Conservation (phyloP, 345 rosid genomes). For the Bruguiera parviflora region DNA sequence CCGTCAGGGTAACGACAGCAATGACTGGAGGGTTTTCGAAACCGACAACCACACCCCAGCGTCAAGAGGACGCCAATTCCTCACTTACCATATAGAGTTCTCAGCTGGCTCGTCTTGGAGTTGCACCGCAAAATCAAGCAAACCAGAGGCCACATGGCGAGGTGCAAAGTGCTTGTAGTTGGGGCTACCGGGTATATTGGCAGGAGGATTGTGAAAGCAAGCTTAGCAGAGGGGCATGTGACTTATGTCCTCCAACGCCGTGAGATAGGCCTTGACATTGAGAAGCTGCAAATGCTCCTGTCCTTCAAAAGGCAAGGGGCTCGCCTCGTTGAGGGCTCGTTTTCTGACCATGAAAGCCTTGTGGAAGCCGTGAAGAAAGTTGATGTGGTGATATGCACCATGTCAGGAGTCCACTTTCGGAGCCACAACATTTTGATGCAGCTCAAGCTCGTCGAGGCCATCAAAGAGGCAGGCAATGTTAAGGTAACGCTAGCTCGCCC, state of each 20-base stretch:
- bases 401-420: slow-evolving; percentile 62
- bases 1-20: too few species aligned
- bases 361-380: slow-evolving; percentile 49
- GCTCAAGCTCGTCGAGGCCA: slow-evolving; percentile 60
- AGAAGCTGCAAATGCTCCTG: slow-evolving; percentile 49
- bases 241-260: slow-evolving; percentile 56
- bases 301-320: slow-evolving; percentile 58
- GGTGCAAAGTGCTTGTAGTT: slow-evolving; percentile 54
- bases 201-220: slow-evolving; percentile 51
- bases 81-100: too few species aligned
- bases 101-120: too few species aligned
- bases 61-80: too few species aligned
- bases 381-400: slow-evolving; percentile 59
- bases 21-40: too few species aligned
- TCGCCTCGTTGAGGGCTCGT: slow-evolving; percentile 42
- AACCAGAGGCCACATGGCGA: slow-evolving; percentile 37
- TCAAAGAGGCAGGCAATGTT: slow-evolving; percentile 61
- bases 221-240: slow-evolving; percentile 48
- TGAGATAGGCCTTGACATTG: slow-evolving; percentile 61
- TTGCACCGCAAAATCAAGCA: too few species aligned
- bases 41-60: too few species aligned
- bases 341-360: slow-evolving; percentile 43
- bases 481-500: slow-evolving; percentile 33
- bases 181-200: slow-evolving; percentile 68
- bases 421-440: slow-evolving; percentile 52